Percentiles rank a stretch among this genome's conserved stretches.
These are phyloP conservation scores for Veloboletus limbatus DNA, from an alignment of 1,284 basidiomycete genomes.

Conservation along the genomic window DNA sequence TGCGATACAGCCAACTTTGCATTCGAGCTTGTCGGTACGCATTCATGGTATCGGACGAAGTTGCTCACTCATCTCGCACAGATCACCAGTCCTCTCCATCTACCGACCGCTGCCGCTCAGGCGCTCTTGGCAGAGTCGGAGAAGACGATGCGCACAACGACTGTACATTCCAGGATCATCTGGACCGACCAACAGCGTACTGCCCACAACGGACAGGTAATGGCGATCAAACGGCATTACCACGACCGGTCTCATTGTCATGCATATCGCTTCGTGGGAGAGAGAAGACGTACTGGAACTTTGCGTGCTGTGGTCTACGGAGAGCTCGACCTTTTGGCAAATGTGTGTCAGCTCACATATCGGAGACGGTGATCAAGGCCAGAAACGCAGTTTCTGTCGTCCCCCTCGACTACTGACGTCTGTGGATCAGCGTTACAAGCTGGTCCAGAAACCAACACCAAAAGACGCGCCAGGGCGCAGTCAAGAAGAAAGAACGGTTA, in stretches of 20 bases:
- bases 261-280: slow-evolving; percentile 56
- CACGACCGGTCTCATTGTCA: slow-evolving; percentile 69
- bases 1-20: too few species aligned
- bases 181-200: slow-evolving; percentile 84
- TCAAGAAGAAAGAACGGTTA: slow-evolving; percentile 40
- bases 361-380: slow-evolving; percentile 72
- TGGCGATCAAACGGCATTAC: slow-evolving; percentile 72
- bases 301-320: slow-evolving; percentile 64
- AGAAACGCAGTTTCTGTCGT: background rate
- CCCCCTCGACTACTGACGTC: background rate
- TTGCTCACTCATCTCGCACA: slow-evolving; percentile 27
- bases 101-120: slow-evolving; percentile 79
- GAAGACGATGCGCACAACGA: slow-evolving; percentile 64
- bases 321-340: slow-evolving; percentile 43
- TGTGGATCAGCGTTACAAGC: slow-evolving; percentile 67
- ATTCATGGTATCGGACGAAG: too few species aligned
- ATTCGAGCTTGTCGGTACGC: too few species aligned
- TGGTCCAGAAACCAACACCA: slow-evolving; percentile 53
- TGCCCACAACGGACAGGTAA: background rate
- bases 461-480: slow-evolving; percentile 39
- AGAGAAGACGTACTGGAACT: slow-evolving; percentile 39
- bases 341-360: slow-evolving; percentile 61
- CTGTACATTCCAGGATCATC: slow-evolving; percentile 84
- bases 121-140: slow-evolving; percentile 71
- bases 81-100: slow-evolving; percentile 73